A percentile compares a stretch with the other conserved stretches of the same genome.
These are phyloP conservation scores for Cladorrhinum sp. DNA, from an alignment of 2,329 filamentous ascomycete genomes.

Conservation along the genomic window DNA sequence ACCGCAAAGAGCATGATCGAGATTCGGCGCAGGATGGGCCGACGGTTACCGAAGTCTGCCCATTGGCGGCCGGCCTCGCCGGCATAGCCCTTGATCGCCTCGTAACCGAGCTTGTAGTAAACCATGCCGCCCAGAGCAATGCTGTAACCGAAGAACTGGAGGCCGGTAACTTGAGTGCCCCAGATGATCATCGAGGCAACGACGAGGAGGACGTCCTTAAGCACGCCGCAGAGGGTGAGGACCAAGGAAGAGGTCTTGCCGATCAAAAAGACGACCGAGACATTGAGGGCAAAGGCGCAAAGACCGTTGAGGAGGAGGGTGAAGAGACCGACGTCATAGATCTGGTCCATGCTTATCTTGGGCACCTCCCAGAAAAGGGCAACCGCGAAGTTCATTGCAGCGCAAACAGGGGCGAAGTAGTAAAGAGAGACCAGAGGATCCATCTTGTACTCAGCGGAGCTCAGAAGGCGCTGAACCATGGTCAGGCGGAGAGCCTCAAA, in stretches of 20 bases:
- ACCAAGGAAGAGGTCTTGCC: constrained; percentile 84
- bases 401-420: constrained; percentile 85
- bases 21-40: constrained; percentile 75
- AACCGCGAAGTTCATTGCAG: constrained; percentile 73
- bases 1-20: constrained; percentile 64
- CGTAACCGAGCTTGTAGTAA: constrained; percentile 82
- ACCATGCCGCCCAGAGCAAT: constrained; percentile 76
- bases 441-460: constrained; percentile 86
- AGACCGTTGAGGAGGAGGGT: constrained; percentile 73
- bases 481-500: constrained; percentile 82
- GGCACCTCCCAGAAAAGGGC: constrained; percentile 73
- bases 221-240: constrained; percentile 80
- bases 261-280: constrained; percentile 85
- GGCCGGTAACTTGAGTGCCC: constrained; percentile 68
- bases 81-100: constrained; percentile 78
- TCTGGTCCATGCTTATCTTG: constrained; percentile 63
- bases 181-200: constrained; percentile 77
- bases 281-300: constrained; percentile 77
- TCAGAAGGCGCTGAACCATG: constrained; percentile 80
- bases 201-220: constrained; percentile 85
- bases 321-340: constrained; percentile 70
- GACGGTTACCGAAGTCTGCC: constrained; percentile 78
- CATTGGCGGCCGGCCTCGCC: constrained; percentile 71
- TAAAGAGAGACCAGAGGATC: constrained; percentile 84
- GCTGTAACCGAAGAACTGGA: constrained; percentile 81